Evolutionary conservation across 2,329 filamentous ascomycete species (phyloP), one percentile per base, ranked within the genome.

Genomic region (Pezicula carpinea): DNA sequence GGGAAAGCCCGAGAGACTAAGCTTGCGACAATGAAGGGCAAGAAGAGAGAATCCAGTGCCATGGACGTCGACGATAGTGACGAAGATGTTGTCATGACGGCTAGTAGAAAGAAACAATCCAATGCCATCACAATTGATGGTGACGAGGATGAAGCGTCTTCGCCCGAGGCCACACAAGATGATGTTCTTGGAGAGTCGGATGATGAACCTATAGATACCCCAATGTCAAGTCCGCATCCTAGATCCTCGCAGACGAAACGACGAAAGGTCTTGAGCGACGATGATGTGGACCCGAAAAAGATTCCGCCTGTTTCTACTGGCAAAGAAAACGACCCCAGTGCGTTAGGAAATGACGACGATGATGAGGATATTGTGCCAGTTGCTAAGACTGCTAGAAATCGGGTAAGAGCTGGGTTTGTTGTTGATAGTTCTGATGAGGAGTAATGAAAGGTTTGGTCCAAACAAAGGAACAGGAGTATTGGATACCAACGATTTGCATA

Each of bases 391-490:
- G 49, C 45, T 13, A 52, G 57, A 29, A 51, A 52, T 54, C 68
- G 75, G 47, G 66, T 72, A 3, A 70, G 71, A 44, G 72, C 73
- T 15, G 79, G 79, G 0, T 82, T 83, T 51, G 63, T 82, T 39
- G 57, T 80, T 31, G 78, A 82, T 56, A 81, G 78, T 50, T 80
- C 79, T 59, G 79, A 83, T 50, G 62, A 65, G 45, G 62, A 64
- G 41, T 62, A 54, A 60, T 29, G 26, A 29, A 29, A 29, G 6
- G 26, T 11, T 3, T 29, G 26, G 26, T 11, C 13, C 3, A 29
- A 5, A 29, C 13, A 11, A 29, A 4, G 26, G 26, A 29, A 29
- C 6, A 10, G 26, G 26, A 29, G 26, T 29, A 29, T n/a, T 29
- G 26, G 6, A 29, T 29, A 29, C 26, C 26, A 29, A 29, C 8